These are phyloP conservation scores for Candolleomyces aberdarensis DNA, from an alignment of 768 basidiomycete species.

Conservation along the genomic window DNA sequence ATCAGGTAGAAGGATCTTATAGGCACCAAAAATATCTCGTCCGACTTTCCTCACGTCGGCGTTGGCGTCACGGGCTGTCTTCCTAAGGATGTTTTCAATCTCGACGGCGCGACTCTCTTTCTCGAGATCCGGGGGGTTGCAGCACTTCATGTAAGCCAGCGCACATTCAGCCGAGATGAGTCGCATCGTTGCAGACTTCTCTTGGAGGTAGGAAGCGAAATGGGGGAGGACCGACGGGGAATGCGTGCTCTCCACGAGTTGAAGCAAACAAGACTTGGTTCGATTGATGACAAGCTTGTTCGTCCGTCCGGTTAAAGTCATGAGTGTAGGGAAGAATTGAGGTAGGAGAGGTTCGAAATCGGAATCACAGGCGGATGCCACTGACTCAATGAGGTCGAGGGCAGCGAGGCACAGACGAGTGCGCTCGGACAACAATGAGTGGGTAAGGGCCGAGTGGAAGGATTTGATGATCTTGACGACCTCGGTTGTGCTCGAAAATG, in stretches of 20 bases:
- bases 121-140: slow-evolving; percentile 78
- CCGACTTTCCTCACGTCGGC: slow-evolving; percentile 71
- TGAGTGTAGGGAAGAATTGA: slow-evolving; percentile 65
- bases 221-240: slow-evolving; percentile 60
- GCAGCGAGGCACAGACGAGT: slow-evolving; percentile 67
- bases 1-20: slow-evolving; percentile 64
- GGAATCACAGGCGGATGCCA: slow-evolving; percentile 53
- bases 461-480: slow-evolving; percentile 49
- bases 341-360: slow-evolving; percentile 66
- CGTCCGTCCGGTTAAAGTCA: slow-evolving; percentile 65
- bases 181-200: slow-evolving; percentile 67
- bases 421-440: slow-evolving; percentile 69
- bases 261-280: slow-evolving; percentile 54
- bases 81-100: slow-evolving; percentile 67
- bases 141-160: slow-evolving; percentile 64
- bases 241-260: slow-evolving; percentile 66
- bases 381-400: slow-evolving; percentile 54
- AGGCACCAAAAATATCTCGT: slow-evolving; percentile 72
- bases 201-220: slow-evolving; percentile 55
- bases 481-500: slow-evolving; percentile 45
- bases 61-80: slow-evolving; percentile 67
- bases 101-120: slow-evolving; percentile 61
- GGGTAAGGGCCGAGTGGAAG: slow-evolving; percentile 50
- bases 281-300: slow-evolving; percentile 78
- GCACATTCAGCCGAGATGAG: slow-evolving; percentile 64